Base-by-base conservation (phyloP, 2,329 filamentous ascomycete genomes). In the Ophiostoma montium region DNA sequence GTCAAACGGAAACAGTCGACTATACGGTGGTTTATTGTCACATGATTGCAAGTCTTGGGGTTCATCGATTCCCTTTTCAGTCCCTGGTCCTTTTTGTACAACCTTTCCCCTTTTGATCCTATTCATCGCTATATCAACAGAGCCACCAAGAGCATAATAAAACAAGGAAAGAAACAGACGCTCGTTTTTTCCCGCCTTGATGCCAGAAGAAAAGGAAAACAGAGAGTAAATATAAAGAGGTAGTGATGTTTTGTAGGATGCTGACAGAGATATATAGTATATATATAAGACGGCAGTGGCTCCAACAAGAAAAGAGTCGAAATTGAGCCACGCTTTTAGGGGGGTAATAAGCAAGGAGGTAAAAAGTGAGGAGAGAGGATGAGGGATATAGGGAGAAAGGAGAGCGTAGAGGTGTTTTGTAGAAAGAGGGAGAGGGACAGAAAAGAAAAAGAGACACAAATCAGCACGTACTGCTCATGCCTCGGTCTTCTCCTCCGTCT, bases 401-500 rank as follows among this genome's bases (percentile, higher is more conserved):
- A 18, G 13, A 27, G 36, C 5, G 18, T 5, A 5, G 27, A 32
- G 27, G 11, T 32, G 41, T 16, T 8, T 31, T 44, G 27, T 32
- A 44, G 13, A 13, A 9, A 15, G 42, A n/a, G n/a, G 18, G 21
- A 35, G 16, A 13, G 43, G 18, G 16, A 12, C 15, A 21, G 27
- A 46, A 13, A 18, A 47, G 19, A 36, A 32, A 35, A 27, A 35
- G 21, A 9, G 13, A 7, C 16, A 21, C 11, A 15, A 21, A 46
- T 16, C 47, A 27, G 38, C 2, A 43, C 27, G n/a, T n/a, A 32
- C 11, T 18, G 15, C 13, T 47, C 19, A 50, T 44, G 45, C 41
- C 35, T 45, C 46, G n/a, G 50, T 21, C 53, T 50, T 48, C 43
- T 52, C 52, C 19, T 55, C 57, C 66, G 70, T 47, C 21, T 54